Conservation (phyloP, 2,329 filamentous ascomycete genomes). For the Huntiella abstrusa region DNA sequence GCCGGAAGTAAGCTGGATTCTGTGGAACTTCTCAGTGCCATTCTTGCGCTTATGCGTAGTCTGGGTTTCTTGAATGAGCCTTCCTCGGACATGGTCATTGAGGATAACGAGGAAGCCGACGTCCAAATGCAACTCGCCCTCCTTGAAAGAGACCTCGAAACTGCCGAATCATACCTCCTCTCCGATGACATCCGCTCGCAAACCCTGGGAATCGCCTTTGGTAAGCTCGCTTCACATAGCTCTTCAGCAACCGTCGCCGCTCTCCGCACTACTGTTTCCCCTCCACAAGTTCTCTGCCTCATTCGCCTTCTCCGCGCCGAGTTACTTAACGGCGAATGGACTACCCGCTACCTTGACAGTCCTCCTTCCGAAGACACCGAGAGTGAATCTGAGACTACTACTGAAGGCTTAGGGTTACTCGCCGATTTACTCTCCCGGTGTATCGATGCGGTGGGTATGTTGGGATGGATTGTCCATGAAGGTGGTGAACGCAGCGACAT, state of each 20-base stretch:
- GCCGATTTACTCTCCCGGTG: slow-evolving; percentile 53
- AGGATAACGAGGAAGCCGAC: slow-evolving; percentile 10
- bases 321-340: slow-evolving; percentile 59
- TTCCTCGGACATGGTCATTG: not conserved
- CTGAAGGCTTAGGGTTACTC: slow-evolving; percentile 53
- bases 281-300: slow-evolving; percentile 50
- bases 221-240: slow-evolving; percentile 50
- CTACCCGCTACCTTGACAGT: slow-evolving; percentile 45
- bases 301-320: slow-evolving; percentile 56
- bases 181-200: slow-evolving; percentile 38
- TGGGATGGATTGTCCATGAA: slow-evolving; percentile 51
- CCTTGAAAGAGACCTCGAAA: slow-evolving; percentile 45
- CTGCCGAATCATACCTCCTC: slow-evolving; percentile 49
- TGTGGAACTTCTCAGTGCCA: slow-evolving; percentile 45
- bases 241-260: slow-evolving; percentile 38
- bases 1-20: slow-evolving; percentile 46
- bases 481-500: not conserved
- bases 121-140: slow-evolving; percentile 38
- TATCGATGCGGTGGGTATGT: slow-evolving; percentile 55
- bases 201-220: slow-evolving; percentile 48
- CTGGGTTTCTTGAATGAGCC: slow-evolving; percentile 37
- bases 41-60: slow-evolving; percentile 49
- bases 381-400: slow-evolving; percentile 25
- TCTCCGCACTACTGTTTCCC: slow-evolving; percentile 43
- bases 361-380: slow-evolving; percentile 23